Evolutionary conservation across 2,329 filamentous ascomycete genomes (phyloP), one percentile per base, ranked within the genome.

Genomic region (Trichoderma sp.): DNA sequence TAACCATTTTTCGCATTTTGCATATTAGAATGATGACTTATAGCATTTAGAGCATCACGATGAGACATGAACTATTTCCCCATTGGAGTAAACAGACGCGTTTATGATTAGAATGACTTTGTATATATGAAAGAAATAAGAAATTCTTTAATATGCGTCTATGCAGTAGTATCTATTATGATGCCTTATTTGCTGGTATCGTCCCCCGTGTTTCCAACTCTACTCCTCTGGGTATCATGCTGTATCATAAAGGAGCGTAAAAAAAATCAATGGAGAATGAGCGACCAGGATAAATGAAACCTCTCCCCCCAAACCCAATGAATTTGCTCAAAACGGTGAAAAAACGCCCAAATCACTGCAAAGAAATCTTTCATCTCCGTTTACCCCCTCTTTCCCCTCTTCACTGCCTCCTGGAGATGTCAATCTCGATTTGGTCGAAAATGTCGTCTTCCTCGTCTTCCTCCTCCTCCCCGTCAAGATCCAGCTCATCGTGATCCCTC

Each of bases 401-500:
- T 69, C 31, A 76, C n/a, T 33, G 50, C 31, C 69, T 60, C 33
- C 69, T 65, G 38, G 74, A 75, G 9, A 76, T 71, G 18, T 76
- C 75, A 62, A 76, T 75, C 45, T 75, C 75, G 31, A 63, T 66
- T 38, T 71, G 62, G 29, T 75, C 62, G 38, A 74, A 45, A 35
- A 71, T 56, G 29, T 76, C 76, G 33, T 76, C 76, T 7, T 74
- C 59, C 8, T 74, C 27, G 27, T 27, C 76, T 1, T 75, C 76
- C 6, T 79, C 78, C 24, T 79, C 80, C 2, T 79, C 76, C 1
- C 45, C 67, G 0, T 59, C 67, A 6, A 14, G 4, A 29, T 80
- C 78, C 12, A 75, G 78, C 27, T 79, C 74, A 3, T 79, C 78
- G 38, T 84, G 83, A 66, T 84, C 83, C 18, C 81, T 79, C 56